A percentile compares a stretch with the other conserved stretches of the same genome.
Evolutionary conservation across 139 green algal species (phyloP).

Genomic region (Asterochloris sp.): DNA sequence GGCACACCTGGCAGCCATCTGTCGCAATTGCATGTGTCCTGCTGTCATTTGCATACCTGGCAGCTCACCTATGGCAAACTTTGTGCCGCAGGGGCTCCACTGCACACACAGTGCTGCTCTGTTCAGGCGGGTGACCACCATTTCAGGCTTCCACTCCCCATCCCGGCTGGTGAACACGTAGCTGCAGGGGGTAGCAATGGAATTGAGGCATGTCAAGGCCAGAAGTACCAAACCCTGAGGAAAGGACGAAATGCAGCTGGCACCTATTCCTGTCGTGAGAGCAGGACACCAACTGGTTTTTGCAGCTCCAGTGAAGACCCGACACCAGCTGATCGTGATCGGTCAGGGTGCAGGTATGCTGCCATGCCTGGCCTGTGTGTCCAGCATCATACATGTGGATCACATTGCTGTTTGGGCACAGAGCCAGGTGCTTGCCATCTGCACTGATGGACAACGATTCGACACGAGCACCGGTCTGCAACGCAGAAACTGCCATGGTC

Average conservation of each 20-base stretch:
- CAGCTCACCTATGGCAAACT: conserved; percentile 21
- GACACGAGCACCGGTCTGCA: no score
- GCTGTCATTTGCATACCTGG: no score
- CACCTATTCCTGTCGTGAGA: conserved; percentile 26
- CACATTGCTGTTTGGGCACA: conserved; percentile 19
- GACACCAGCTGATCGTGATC: conserved; percentile 33
- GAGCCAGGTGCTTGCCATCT: conserved; percentile 9
- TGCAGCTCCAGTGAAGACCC: conserved; percentile 19
- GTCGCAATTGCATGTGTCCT: no score
- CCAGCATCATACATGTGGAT: conserved; percentile 10
- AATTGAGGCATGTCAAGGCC: no score
- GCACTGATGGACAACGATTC: not conserved
- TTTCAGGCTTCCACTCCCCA: conserved; percentile 20
- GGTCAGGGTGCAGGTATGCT: not conserved
- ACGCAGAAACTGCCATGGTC: no score
- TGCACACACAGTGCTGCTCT: conserved; percentile 23
- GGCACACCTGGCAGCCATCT: no score
- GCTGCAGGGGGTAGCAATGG: not conserved
- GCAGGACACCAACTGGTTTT: conserved; percentile 26
- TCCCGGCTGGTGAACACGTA: conserved; percentile 25
- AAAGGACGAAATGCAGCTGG: no score
- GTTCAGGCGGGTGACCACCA: conserved; percentile 24
- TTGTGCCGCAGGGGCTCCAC: conserved; percentile 21
- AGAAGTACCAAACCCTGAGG: no score
- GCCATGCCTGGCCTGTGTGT: not conserved